Conservation (phyloP, 208 protist genomes). For the Wallacemonas collosoma region DNA sequence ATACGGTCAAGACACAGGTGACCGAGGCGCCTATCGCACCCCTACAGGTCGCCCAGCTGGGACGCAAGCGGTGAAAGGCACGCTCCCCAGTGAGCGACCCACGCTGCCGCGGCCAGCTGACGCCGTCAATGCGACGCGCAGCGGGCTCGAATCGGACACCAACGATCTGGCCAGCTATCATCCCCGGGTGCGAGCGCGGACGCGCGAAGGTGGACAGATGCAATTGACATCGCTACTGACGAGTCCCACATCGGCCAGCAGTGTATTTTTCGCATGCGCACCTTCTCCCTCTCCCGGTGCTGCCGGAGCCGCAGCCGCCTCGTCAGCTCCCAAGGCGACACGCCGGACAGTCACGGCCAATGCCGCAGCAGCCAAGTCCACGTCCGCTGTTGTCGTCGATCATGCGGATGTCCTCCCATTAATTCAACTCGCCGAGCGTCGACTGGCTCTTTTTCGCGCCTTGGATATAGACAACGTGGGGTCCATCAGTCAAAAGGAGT, state of each 20-base stretch:
- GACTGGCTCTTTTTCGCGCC: constrained; percentile 32
- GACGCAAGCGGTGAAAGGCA: not conserved
- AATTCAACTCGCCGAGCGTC: constrained; percentile 24
- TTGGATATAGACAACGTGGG: constrained; percentile 18
- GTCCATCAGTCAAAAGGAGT: constrained; percentile 19
- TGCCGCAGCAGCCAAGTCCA: not conserved
- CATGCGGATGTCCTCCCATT: constrained; percentile 28
- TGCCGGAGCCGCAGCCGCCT: too few species aligned
- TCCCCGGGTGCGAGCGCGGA: not conserved
- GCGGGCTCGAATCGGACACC: not conserved
- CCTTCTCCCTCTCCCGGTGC: too few species aligned
- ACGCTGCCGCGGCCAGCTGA: too few species aligned
- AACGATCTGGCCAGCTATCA: not conserved
- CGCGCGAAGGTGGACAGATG: not conserved
- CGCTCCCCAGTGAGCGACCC: not conserved
- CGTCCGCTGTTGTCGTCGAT: constrained; percentile 13
- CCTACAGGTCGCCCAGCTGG: too few species aligned
- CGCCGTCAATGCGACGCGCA: too few species aligned
- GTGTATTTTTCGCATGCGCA: not conserved
- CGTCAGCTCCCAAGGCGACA: not conserved
- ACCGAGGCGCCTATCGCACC: not conserved
- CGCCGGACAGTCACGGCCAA: not conserved
- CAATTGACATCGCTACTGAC: not conserved
- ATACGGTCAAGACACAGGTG: not conserved
- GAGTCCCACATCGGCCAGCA: not conserved